A percentile compares a stretch with the other conserved stretches of the same genome.
Evolutionary conservation across 805 yeast genomes (phyloP).

Genomic region (Sungouiella blattae): DNA sequence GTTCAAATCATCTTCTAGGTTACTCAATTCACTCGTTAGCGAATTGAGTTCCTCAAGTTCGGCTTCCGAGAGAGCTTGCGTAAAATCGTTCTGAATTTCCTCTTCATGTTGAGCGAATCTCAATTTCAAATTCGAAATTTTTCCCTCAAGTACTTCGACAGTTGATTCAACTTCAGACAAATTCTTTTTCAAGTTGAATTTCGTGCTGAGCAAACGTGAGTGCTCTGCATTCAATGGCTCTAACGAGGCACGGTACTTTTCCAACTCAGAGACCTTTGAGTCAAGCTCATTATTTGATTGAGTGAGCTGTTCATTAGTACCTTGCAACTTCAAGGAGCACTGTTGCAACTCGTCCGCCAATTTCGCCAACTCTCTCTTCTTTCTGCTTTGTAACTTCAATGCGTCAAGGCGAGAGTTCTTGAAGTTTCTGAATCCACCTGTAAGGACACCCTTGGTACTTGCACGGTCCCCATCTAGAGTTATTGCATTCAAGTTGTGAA

Average conservation of each 20-base stretch:
- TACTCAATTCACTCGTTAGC: slow-evolving; percentile 34
- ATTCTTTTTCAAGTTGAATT: slow-evolving; percentile 43
- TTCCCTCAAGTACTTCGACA: slow-evolving; percentile 26
- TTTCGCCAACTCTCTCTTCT: slow-evolving; percentile 40
- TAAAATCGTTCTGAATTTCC: slow-evolving; percentile 56
- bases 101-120: slow-evolving; percentile 41
- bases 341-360: slow-evolving; percentile 34
- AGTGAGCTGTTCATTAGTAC: slow-evolving; percentile 52
- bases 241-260: slow-evolving; percentile 36
- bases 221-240: slow-evolving; percentile 44
- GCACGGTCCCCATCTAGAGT: slow-evolving; percentile 92
- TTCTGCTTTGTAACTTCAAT: slow-evolving; percentile 51
- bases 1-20: slow-evolving; percentile 39
- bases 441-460: slow-evolving; percentile 76
- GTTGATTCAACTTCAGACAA: slow-evolving; percentile 28
- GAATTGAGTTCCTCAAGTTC: slow-evolving; percentile 44
- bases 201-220: slow-evolving; percentile 40
- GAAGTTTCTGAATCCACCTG: slow-evolving; percentile 83
- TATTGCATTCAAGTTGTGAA: slow-evolving; percentile 64
- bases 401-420: slow-evolving; percentile 68
- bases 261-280: slow-evolving; percentile 35
- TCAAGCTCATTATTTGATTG: slow-evolving; percentile 43
- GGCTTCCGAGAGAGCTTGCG: slow-evolving; percentile 44
- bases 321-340: slow-evolving; percentile 35
- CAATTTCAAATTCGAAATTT: slow-evolving; percentile 8